Conservation (phyloP, 441 rosid genomes). For the Bocquillonia castaneifolia region DNA sequence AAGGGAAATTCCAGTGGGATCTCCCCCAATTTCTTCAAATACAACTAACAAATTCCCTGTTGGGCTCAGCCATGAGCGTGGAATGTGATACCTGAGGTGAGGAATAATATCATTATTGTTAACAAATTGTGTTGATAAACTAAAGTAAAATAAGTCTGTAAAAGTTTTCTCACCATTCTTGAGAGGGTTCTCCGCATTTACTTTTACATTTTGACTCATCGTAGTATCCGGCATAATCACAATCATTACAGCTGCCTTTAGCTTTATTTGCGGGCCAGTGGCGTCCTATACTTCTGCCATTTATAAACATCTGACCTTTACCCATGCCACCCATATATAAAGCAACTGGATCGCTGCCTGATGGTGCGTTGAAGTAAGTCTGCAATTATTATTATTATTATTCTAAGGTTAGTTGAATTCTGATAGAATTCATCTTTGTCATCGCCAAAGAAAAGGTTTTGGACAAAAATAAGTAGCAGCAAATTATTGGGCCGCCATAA, state of each 20-base stretch:
- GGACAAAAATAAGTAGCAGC: neutral
- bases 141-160: neutral
- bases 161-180: constrained; percentile 52
- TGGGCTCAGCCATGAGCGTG: constrained; percentile 83
- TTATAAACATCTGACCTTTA: constrained; percentile 89
- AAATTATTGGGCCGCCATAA: neutral
- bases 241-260: constrained; percentile 56
- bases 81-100: constrained; percentile 74
- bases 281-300: constrained; percentile 85
- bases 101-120: neutral
- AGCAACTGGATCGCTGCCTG: constrained; percentile 72
- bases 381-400: constrained; percentile 20
- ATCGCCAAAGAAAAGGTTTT: neutral
- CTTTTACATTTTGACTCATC: constrained; percentile 58
- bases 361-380: constrained; percentile 75
- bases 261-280: constrained; percentile 93
- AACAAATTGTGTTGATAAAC: neutral
- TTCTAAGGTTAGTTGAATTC: neutral
- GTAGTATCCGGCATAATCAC: constrained; percentile 65
- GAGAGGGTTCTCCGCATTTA: constrained; percentile 84
- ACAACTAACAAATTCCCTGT: constrained; percentile 73
- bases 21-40: constrained; percentile 94
- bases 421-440: neutral
- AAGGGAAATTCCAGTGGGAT: constrained; percentile 68
- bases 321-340: constrained; percentile 90